Conservation (phyloP, 2,329 filamentous ascomycete species). For the Colletotrichum abscissum region DNA sequence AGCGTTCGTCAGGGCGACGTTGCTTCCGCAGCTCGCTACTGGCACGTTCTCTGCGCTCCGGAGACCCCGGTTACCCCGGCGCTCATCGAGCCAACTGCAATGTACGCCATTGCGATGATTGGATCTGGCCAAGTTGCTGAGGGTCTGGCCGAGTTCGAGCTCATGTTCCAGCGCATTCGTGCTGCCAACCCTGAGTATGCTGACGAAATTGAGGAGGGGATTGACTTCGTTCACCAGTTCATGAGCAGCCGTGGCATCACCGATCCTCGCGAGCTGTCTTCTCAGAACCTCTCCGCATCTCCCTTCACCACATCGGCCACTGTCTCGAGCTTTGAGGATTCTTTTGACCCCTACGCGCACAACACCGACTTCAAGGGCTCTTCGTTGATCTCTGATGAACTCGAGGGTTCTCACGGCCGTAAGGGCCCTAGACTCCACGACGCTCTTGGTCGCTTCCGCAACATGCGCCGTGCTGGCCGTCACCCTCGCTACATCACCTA, state of each 20-base stretch:
- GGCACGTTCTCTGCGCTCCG: conserved; percentile 77
- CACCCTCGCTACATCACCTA: conserved; percentile 97
- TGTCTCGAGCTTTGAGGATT: conserved; percentile 78
- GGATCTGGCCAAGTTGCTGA: conserved; percentile 87
- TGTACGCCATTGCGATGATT: conserved; percentile 91
- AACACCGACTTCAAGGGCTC: conserved; percentile 95
- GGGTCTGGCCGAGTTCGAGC: conserved; percentile 80
- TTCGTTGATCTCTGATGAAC: conserved; percentile 86
- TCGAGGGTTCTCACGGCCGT: conserved; percentile 83
- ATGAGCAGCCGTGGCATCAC: conserved; percentile 66
- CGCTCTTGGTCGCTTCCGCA: conserved; percentile 85
- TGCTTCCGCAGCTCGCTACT: conserved; percentile 80
- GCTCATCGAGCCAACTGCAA: conserved; percentile 88
- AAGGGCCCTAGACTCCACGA: conserved; percentile 81
- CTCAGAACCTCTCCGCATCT: conserved; percentile 57
- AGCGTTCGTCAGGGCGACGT: conserved; percentile 87
- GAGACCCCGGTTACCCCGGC: conserved; percentile 69
- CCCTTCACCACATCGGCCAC: conserved; percentile 66
- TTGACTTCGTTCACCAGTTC: conserved; percentile 74
- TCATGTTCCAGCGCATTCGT: conserved; percentile 89
- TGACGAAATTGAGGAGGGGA: conserved; percentile 88
- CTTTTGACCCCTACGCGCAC: conserved; percentile 89
- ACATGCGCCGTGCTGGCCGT: conserved; percentile 91
- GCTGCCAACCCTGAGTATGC: conserved; percentile 67
- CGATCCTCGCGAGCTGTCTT: conserved; percentile 65